Percentiles rank a stretch among this genome's conserved stretches.
phyloP scores from a whole-genome alignment of 257 asterid genomes.

The Solanum bukasovii region DNA sequence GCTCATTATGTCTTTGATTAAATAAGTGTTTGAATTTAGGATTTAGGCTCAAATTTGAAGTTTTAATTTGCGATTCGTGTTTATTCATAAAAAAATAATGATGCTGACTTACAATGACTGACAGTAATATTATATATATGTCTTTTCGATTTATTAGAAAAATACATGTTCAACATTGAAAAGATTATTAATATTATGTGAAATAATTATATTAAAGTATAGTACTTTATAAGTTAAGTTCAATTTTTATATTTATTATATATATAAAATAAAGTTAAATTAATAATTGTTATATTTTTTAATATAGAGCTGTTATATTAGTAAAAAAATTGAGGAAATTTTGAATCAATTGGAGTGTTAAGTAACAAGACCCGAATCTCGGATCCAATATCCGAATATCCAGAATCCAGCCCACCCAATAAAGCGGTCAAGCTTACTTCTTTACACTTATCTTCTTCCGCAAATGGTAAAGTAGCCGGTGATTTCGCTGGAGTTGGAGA shows the following conservation, averaged over 20 bases:
- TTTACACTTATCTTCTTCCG: not conserved
- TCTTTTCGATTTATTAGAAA: no score
- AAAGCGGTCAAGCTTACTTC: not conserved
- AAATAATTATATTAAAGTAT: no score
- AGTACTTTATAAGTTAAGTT: no score
- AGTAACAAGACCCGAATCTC: not conserved
- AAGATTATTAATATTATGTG: no score
- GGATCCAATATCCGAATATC: no score
- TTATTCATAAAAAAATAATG: not conserved
- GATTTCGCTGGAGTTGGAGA: constrained; percentile 17
- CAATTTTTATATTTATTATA: no score
- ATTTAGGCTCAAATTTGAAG: not conserved
- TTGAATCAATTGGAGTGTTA: not conserved
- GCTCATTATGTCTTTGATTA: not conserved
- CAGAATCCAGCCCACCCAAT: not conserved
- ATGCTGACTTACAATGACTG: not conserved
- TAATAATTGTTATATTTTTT: no score
- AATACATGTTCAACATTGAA: no score
- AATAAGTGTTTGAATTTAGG: not conserved
- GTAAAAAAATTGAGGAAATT: no score
- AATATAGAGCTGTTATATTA: no score
- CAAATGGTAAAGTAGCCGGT: constrained; percentile 22
- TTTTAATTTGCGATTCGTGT: not conserved
- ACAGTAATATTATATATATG: not conserved
- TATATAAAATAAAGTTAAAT: no score